Conservation (phyloP, 2,329 filamentous ascomycete genomes). For the Exophiala phaeomuriformis region DNA sequence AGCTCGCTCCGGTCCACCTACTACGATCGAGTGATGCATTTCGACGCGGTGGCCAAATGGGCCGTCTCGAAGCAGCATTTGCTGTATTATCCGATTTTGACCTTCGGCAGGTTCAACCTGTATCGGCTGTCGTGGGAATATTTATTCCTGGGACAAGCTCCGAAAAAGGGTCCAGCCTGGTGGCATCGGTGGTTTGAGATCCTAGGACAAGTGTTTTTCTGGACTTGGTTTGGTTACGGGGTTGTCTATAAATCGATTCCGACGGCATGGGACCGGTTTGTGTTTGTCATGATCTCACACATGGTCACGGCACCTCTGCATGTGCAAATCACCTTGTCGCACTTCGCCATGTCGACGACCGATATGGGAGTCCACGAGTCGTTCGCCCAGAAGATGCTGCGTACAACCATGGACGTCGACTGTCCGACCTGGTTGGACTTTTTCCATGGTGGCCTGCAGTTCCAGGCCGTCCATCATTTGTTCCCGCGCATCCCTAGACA, state of each 20-base stretch:
- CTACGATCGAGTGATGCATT: conserved; percentile 72
- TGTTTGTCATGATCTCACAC: conserved; percentile 73
- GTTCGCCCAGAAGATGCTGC: conserved; percentile 82
- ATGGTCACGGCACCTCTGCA: conserved; percentile 74
- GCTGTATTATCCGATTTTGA: conserved; percentile 73
- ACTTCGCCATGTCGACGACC: conserved; percentile 88
- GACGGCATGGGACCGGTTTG: conserved; percentile 59
- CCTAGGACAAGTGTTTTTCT: conserved; percentile 69
- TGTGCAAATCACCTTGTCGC: conserved; percentile 82
- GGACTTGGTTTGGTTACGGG: conserved; percentile 79
- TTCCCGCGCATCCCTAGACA: conserved; percentile 78
- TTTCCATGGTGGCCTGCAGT: conserved; percentile 80
- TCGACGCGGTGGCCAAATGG: conserved; percentile 65
- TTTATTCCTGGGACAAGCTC: conserved; percentile 61
- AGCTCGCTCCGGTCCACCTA: conserved; percentile 68
- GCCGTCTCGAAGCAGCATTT: conserved; percentile 69
- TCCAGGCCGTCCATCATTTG: conserved; percentile 81
- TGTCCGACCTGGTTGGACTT: conserved; percentile 84
- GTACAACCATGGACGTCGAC: conserved; percentile 90
- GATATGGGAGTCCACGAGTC: conserved; percentile 78
- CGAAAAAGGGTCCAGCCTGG: conserved; percentile 66
- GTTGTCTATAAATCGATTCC: conserved; percentile 68
- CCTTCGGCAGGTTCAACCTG: conserved; percentile 79
- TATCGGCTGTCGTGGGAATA: conserved; percentile 76
- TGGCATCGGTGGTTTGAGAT: conserved; percentile 82